Evolutionary conservation across 345 rosid species (phyloP).

Genomic region (Noccaea caerulescens): DNA sequence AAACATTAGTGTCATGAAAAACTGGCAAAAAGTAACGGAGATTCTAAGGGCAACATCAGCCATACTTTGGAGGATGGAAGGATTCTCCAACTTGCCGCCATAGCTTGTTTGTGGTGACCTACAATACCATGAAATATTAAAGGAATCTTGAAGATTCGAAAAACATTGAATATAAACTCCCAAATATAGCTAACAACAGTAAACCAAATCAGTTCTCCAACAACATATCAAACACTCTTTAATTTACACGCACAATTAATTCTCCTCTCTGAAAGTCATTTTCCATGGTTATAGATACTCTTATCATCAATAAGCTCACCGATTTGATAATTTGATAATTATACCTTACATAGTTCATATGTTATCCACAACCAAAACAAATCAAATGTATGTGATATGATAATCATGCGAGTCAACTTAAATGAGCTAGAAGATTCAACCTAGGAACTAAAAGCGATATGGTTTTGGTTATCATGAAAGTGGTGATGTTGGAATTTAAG

Average conservation of each 20-base stretch:
- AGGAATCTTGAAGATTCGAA: constrained; percentile 15
- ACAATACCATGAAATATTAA: constrained; percentile 37
- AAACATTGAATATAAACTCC: constrained; percentile 1
- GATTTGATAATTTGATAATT: background rate
- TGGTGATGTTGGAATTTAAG: constrained; percentile 12
- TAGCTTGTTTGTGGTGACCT: constrained; percentile 79
- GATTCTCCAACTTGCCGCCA: constrained; percentile 97
- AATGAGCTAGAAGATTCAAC: constrained; percentile 26
- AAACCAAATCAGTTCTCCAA: constrained; percentile 21
- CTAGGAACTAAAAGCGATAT: constrained; percentile 7
- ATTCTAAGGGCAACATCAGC: constrained; percentile 25
- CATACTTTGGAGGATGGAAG: constrained; percentile 92
- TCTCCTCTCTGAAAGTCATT: constrained; percentile 7
- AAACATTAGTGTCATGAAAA: constrained; percentile 24
- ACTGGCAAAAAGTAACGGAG: constrained; percentile 12
- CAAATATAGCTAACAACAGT: constrained; percentile 3
- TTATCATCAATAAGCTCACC: constrained; percentile 12
- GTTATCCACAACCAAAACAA: constrained; percentile 16
- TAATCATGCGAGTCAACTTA: constrained; percentile 1
- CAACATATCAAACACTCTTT: constrained; percentile 27
- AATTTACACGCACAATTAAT: constrained; percentile 10
- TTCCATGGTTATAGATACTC: constrained; percentile 11
- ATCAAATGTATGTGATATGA: background rate
- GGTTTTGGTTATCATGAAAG: constrained; percentile 27
- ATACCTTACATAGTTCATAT: constrained; percentile 22